Evolutionary conservation across 164 flowering plant species (phyloP).

Genomic region (Nymphaea thermarum): DNA sequence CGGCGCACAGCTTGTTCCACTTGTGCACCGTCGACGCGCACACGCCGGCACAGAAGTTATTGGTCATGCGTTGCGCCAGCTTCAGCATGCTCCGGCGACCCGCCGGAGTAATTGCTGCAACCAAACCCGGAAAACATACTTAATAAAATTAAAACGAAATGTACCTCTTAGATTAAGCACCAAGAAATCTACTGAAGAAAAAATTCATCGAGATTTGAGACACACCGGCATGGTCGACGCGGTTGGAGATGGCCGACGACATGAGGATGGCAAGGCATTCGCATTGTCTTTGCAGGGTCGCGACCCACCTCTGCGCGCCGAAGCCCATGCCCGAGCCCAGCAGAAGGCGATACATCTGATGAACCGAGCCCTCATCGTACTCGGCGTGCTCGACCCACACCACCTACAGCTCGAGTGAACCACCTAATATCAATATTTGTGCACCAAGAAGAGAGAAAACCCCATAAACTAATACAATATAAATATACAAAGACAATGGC

Average conservation of each 20-base stretch:
- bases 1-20: slow-evolving; percentile 76
- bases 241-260: slow-evolving; percentile 50
- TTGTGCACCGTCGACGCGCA: slow-evolving; percentile 84
- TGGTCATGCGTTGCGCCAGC: slow-evolving; percentile 89
- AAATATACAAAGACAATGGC: background rate
- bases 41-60: slow-evolving; percentile 90
- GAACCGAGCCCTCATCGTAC: slow-evolving; percentile 62
- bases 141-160: too few relatives aligned
- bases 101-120: slow-evolving; percentile 54
- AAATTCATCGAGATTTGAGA: background rate
- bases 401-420: slow-evolving; percentile 33
- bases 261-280: slow-evolving; percentile 89
- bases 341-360: slow-evolving; percentile 70
- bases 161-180: too few relatives aligned
- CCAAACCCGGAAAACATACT: background rate
- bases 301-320: slow-evolving; percentile 91
- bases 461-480: background rate
- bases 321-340: slow-evolving; percentile 81
- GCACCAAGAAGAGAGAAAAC: background rate
- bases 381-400: slow-evolving; percentile 98
- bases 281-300: slow-evolving; percentile 86
- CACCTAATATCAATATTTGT: background rate
- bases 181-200: too few relatives aligned
- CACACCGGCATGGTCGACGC: slow-evolving; percentile 46
- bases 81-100: slow-evolving; percentile 93